A percentile compares a stretch with the other conserved stretches of the same genome.
Conservation (phyloP, 2,329 filamentous ascomycete species). For the Phaeosphaeria sp. region DNA sequence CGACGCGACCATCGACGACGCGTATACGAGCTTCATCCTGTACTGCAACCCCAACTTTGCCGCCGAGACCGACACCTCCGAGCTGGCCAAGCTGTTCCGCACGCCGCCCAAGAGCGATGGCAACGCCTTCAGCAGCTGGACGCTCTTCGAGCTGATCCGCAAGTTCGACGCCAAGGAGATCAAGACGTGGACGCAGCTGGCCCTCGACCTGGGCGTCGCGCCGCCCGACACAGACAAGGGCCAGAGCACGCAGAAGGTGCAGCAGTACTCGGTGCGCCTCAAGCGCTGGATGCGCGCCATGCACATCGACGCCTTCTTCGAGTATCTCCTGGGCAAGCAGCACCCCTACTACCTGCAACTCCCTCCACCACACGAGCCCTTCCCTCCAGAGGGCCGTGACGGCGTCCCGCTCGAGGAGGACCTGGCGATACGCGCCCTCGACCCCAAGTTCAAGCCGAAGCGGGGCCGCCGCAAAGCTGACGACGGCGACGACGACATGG, state of each 20-base stretch:
- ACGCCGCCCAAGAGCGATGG: constrained; percentile 85
- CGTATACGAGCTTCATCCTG: constrained; percentile 84
- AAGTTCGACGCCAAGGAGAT: constrained; percentile 82
- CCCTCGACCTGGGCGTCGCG: constrained; percentile 85
- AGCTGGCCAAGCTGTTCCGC: constrained; percentile 77
- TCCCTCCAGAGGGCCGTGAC: constrained; percentile 72
- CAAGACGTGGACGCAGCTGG: constrained; percentile 91
- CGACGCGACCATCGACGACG: constrained; percentile 75
- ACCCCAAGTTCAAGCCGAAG: constrained; percentile 74
- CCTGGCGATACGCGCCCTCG: constrained; percentile 80
- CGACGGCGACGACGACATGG: constrained; percentile 61
- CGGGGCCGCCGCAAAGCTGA: constrained; percentile 69
- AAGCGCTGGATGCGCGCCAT: constrained; percentile 99
- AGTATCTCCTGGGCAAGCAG: constrained; percentile 79
- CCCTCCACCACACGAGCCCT: constrained; percentile 68
- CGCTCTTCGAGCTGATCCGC: constrained; percentile 77
- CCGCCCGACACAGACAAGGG: constrained; percentile 81
- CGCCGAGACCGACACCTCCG: constrained; percentile 70
- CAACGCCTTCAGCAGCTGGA: constrained; percentile 81
- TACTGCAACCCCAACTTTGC: constrained; percentile 88
- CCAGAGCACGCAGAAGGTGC: constrained; percentile 90
- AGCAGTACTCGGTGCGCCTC: constrained; percentile 89
- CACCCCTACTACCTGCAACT: constrained; percentile 83
- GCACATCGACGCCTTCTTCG: constrained; percentile 94
- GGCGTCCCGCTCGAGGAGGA: constrained; percentile 87